Percentiles rank a stretch among this genome's conserved stretches.
Conservation (phyloP, 352 stramenopile species). For the Thalassiosira hispida region DNA sequence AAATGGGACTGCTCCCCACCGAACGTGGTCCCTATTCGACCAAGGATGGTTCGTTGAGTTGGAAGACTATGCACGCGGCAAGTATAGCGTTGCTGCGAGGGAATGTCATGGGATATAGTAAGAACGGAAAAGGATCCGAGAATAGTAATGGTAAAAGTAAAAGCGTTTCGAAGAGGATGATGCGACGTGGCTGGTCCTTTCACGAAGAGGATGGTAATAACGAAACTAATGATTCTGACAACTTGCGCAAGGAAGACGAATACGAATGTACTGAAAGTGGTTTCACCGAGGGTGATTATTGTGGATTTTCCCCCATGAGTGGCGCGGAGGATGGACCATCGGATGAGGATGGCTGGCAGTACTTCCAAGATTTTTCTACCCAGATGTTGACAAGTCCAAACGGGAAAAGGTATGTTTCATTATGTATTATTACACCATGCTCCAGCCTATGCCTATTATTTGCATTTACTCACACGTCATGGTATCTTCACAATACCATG, state of each 20-base stretch:
- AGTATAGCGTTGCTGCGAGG: conserved; percentile 47
- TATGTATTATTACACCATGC: neutral
- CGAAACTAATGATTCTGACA: conserved; percentile 2
- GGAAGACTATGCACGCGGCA: conserved; percentile 57
- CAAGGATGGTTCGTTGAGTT: conserved; percentile 59
- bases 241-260: conserved; percentile 23
- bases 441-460: neutral
- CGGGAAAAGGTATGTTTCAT: conserved; percentile 25
- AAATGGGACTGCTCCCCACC: conserved; percentile 59
- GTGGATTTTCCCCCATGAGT: conserved; percentile 27
- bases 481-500: too few species aligned
- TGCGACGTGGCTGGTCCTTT: conserved; percentile 30
- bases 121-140: neutral
- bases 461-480: too few species aligned
- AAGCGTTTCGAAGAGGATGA: neutral
- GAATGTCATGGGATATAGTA: conserved; percentile 18
- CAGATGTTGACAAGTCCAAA: conserved; percentile 48
- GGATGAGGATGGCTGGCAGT: conserved; percentile 55
- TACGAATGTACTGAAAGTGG: conserved; percentile 22
- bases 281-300: conserved; percentile 15
- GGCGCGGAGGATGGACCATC: conserved; percentile 25
- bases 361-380: conserved; percentile 59
- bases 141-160: neutral
- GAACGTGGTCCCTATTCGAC: conserved; percentile 62
- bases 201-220: conserved; percentile 25